Percentiles rank a stretch among this genome's conserved stretches.
Conservation (phyloP, 805 yeast genomes). For the Pichia paraexigua region DNA sequence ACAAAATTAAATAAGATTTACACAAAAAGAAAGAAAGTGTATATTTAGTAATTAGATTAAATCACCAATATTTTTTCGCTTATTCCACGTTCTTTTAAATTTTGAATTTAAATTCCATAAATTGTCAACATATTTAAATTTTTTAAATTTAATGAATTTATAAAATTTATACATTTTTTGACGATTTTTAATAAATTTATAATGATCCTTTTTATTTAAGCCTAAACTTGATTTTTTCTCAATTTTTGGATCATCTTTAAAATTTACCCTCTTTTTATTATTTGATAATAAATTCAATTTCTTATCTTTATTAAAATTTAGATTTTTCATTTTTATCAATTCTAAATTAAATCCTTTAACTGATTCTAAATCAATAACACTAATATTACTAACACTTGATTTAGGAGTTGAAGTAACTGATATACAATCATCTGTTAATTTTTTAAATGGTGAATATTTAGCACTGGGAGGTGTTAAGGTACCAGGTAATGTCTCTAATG, state of each 20-base stretch:
- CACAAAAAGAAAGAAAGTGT: too few relatives aligned
- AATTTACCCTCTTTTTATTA: background rate
- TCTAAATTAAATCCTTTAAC: background rate
- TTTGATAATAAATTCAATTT: background rate
- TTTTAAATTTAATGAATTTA: background rate
- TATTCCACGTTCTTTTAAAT: background rate
- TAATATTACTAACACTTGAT: background rate
- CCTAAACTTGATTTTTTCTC: background rate
- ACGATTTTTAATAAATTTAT: background rate
- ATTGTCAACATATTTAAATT: background rate
- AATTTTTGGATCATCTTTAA: background rate
- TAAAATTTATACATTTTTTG: background rate
- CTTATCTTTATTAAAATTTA: background rate
- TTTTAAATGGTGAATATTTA: slow-evolving; percentile 5
- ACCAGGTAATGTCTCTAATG: slow-evolving; percentile 11
- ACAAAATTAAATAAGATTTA: too few relatives aligned
- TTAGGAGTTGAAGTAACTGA: slow-evolving; percentile 11
- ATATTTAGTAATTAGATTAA: background rate
- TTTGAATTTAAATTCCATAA: background rate
- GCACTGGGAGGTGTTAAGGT: slow-evolving; percentile 11
- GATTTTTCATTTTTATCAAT: background rate
- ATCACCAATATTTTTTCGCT: background rate
- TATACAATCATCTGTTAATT: slow-evolving; percentile 3
- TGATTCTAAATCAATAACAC: background rate
- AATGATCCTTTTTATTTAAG: background rate